Evolutionary conservation across 495 filamentous ascomycete genomes (phyloP), one percentile per base, ranked within the genome.

Genomic region (Hyaloscypha hepaticicola): DNA sequence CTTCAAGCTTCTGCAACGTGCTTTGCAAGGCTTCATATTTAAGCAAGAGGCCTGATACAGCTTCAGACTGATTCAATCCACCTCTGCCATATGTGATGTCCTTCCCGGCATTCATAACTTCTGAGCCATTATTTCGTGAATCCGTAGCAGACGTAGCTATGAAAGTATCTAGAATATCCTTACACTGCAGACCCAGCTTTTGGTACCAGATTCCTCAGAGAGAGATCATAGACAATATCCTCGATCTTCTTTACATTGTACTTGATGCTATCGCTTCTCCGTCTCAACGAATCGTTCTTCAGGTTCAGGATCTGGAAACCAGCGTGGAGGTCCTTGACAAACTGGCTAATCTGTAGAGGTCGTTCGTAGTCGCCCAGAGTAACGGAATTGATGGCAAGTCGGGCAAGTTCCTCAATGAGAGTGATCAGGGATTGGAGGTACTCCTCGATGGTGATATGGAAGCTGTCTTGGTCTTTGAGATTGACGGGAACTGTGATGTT

Each of bases 171-270:
- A 4, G 4, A 9, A 1, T 25, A 5, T 21, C 29, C 62, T 58
- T 57, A 61, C 14, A n/a, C 31, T 58, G 25, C 25, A 38, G 27
- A 31, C 2, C 41, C 28, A 34, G 56, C 34, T 45, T 65, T 72
- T n/a, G 90, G 87, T 24, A 96, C 81, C 65, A 98, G 75, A 69
- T 94, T 93, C 59, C 94, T 84, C 73, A 98, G 77, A 5, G 89
- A 92, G 29, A 99, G 80, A 73, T 99, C 95, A 71, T 99, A 99
- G 21, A 96, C 93, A 24, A 99, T 92, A 76, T 99, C 95, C 79
- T 99, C 95, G 41, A 96, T 91, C 77, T 96, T 96, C 82, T 98
- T 98, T 81, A 96, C 91, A 65, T 88, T 88, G 66, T 98, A 99
- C 81, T 99, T 99, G 74, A 99, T 90, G 27, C 90, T 88, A 77